Evolutionary conservation across 345 rosid genomes (phyloP).

Genomic region (Litchi chinensis): DNA sequence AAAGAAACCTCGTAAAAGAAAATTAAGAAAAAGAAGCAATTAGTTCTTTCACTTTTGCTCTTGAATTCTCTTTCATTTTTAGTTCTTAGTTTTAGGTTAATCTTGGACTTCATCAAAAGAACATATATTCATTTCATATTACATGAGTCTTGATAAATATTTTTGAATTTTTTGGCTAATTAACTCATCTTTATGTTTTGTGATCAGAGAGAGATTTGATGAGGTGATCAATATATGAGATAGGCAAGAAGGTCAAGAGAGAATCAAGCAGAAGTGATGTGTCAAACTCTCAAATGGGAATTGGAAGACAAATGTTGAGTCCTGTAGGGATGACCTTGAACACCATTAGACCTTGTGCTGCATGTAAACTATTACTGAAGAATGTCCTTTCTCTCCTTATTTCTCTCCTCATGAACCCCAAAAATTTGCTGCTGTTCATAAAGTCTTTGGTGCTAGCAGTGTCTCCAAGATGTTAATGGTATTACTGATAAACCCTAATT

Average conservation of each 20-base stretch:
- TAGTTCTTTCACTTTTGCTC: not conserved
- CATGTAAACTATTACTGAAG: constrained; percentile 76
- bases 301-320: constrained; percentile 39
- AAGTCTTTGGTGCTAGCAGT: constrained; percentile 82
- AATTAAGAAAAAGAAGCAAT: not conserved
- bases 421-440: constrained; percentile 80
- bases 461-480: constrained; percentile 80
- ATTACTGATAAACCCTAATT: constrained; percentile 2
- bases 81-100: too few species aligned
- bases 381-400: constrained; percentile 78
- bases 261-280: constrained; percentile 30
- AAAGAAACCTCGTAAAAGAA: not conserved
- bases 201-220: constrained; percentile 47
- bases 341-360: constrained; percentile 79
- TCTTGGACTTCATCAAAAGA: too few species aligned
- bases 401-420: constrained; percentile 80
- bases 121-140: too few species aligned
- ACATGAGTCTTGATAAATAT: not conserved
- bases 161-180: not conserved
- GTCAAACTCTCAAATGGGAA: constrained; percentile 37
- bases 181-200: not conserved
- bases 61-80: too few species aligned
- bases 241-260: constrained; percentile 53
- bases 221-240: constrained; percentile 25
- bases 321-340: constrained; percentile 47